These are phyloP conservation scores for Hsuehochloa calcarea DNA, from an alignment of 176 grass and related monocot species.

Conservation along the genomic window DNA sequence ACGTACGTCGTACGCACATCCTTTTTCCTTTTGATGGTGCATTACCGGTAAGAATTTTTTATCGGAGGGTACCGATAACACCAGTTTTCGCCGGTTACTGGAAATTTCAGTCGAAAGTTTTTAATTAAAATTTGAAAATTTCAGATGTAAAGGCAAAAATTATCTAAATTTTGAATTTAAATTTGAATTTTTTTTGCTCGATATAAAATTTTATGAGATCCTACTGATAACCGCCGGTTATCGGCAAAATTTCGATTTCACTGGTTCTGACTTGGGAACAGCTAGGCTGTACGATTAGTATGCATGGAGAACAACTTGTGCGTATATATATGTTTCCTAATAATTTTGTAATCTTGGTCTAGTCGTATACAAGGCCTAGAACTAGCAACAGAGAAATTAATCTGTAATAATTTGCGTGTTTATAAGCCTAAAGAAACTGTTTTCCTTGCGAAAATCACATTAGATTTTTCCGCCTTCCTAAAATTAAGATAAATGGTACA, in stretches of 20 bases:
- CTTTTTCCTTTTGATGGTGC: neutral
- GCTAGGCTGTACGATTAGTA: neutral
- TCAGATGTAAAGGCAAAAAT: too few relatives aligned
- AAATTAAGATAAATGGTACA: neutral
- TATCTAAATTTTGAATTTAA: too few relatives aligned
- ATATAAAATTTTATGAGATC: too few relatives aligned
- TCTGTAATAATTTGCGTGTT: neutral
- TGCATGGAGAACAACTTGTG: neutral
- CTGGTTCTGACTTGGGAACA: neutral
- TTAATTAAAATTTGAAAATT: too few relatives aligned
- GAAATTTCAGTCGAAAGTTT: too few relatives aligned
- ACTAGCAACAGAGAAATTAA: neutral
- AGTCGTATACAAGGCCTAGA: neutral
- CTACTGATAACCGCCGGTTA: too few relatives aligned
- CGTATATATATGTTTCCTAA: neutral
- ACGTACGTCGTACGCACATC: neutral
- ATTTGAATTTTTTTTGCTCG: too few relatives aligned
- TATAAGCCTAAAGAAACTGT: neutral
- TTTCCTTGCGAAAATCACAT: neutral
- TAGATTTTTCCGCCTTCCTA: neutral
- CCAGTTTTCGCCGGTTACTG: too few relatives aligned
- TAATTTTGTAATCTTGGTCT: neutral
- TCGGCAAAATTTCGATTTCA: too few relatives aligned
- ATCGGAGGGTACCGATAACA: too few relatives aligned
- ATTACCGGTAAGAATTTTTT: too few relatives aligned